Base-by-base conservation (phyloP, 2,329 filamentous ascomycete genomes). In the Gyromitra esculenta region DNA sequence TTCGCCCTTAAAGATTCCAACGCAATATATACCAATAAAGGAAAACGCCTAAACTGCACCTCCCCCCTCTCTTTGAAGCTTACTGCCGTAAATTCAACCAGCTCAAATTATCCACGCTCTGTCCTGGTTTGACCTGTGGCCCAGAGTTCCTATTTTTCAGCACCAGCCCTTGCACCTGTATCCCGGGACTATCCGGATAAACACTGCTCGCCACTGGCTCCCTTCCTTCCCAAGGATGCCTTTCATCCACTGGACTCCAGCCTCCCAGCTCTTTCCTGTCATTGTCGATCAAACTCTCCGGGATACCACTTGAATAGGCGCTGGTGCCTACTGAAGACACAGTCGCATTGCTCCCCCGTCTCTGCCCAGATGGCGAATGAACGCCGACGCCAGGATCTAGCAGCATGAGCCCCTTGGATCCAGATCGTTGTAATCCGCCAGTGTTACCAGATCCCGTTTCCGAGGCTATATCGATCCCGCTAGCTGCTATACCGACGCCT, bases 81-180 rank as follows among this genome's bases (percentile, higher is more conserved):
- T 73, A 78, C 56, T 76, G 70, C 31, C 67, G 68, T 43, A 79
- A 60, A 63, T 79, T 78, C 67, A 79, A 43, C 78, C 78, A 79
- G 50, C 78, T 79, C 43, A 79, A 67, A 66, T 75, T 78, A 59
- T 77, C 72, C 45, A 73, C 66, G 8, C 60, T 67, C 31, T 54
- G 48, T 5, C 75, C 73, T 6, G 52, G 7, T n/a, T 35, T 62
- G 25, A 75, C 43, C 31, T 65, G 41, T n/a, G 75, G 65, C 39
- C 75, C 66, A 11, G 60, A 37, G 13, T 45, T 48, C 35, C 60
- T 67, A 18, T 52, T 39, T n/a, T 62, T 66, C 31, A 50, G 18
- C 35, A 41, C 60, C 43, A 50, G 31, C 18, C 65, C 65, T 13
- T 31, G 67, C 25, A 50, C 39, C 18, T 60, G 60, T 9, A 59